These are phyloP conservation scores for Eutrema yunnanense DNA, from an alignment of 345 rosid species.

Conservation along the genomic window DNA sequence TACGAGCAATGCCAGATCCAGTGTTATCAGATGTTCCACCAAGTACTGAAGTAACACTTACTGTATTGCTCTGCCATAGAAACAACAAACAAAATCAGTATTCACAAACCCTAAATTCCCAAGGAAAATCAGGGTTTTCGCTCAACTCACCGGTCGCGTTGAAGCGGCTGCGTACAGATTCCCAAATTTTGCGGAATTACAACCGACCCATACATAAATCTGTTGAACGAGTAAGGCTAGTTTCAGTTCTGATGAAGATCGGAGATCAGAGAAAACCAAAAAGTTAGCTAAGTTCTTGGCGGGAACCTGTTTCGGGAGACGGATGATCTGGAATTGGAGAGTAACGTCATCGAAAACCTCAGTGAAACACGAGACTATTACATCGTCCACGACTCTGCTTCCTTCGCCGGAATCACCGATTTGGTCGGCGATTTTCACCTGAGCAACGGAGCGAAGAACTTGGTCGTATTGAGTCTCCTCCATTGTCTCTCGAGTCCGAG, in stretches of 20 bases:
- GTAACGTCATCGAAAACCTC: slow-evolving; percentile 61
- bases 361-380: slow-evolving; percentile 53
- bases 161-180: slow-evolving; percentile 77
- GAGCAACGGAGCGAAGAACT: slow-evolving; percentile 21
- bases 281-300: neutral
- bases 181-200: slow-evolving; percentile 67
- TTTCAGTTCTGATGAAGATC: slow-evolving; percentile 9
- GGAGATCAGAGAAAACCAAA: neutral
- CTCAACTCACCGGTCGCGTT: slow-evolving; percentile 42
- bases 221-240: neutral
- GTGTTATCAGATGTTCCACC: slow-evolving; percentile 85
- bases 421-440: slow-evolving; percentile 15
- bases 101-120: neutral
- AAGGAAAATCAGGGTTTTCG: neutral
- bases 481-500: neutral
- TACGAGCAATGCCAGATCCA: slow-evolving; percentile 84
- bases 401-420: neutral
- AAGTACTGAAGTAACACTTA: slow-evolving; percentile 64
- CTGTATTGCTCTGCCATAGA: slow-evolving; percentile 47
- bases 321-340: slow-evolving; percentile 72
- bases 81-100: neutral
- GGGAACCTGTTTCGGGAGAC: slow-evolving; percentile 60
- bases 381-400: slow-evolving; percentile 3
- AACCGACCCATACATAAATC: slow-evolving; percentile 87
- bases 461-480: slow-evolving; percentile 26